Conservation (phyloP, 2,329 filamentous ascomycete species). For the Ophiostoma sp. region DNA sequence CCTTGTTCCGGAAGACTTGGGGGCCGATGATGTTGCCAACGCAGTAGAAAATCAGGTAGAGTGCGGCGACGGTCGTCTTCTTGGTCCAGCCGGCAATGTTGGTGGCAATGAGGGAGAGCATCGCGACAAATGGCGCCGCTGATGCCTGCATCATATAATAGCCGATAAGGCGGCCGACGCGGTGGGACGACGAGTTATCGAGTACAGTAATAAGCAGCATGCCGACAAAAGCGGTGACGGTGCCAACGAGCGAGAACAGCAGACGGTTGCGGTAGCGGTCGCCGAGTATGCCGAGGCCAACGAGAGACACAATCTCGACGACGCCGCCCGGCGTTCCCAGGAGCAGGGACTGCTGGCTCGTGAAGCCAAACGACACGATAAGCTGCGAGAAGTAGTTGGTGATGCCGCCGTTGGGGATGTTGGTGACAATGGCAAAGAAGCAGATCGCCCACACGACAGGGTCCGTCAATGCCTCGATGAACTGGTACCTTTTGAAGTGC, state of each 20-base stretch:
- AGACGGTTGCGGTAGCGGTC: conserved; percentile 53
- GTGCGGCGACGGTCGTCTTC: conserved; percentile 52
- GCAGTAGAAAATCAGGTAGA: conserved; percentile 49
- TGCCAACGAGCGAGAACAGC: conserved; percentile 27
- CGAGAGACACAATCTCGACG: conserved; percentile 44
- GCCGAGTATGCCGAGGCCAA: conserved; percentile 43
- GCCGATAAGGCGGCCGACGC: conserved; percentile 54
- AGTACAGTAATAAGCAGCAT: conserved; percentile 61
- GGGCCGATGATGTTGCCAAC: conserved; percentile 51
- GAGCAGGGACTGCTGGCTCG: conserved; percentile 55
- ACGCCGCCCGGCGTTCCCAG: conserved; percentile 62
- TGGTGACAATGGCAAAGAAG: conserved; percentile 33
- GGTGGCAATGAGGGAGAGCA: conserved; percentile 57
- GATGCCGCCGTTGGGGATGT: conserved; percentile 37
- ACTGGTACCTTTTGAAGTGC: conserved; percentile 60
- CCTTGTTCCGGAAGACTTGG: conserved; percentile 51
- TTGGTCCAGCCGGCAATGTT: conserved; percentile 56
- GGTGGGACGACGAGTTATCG: conserved; percentile 43
- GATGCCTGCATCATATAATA: conserved; percentile 61
- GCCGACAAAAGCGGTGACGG: conserved; percentile 48
- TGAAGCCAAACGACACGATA: conserved; percentile 56
- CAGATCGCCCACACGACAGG: conserved; percentile 38
- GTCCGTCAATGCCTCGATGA: conserved; percentile 39
- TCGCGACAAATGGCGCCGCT: conserved; percentile 57
- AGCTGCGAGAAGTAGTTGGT: conserved; percentile 40